phyloP scores from a whole-genome alignment of 495 filamentous ascomycete species.

The Aspergillus saccharolyticus region DNA sequence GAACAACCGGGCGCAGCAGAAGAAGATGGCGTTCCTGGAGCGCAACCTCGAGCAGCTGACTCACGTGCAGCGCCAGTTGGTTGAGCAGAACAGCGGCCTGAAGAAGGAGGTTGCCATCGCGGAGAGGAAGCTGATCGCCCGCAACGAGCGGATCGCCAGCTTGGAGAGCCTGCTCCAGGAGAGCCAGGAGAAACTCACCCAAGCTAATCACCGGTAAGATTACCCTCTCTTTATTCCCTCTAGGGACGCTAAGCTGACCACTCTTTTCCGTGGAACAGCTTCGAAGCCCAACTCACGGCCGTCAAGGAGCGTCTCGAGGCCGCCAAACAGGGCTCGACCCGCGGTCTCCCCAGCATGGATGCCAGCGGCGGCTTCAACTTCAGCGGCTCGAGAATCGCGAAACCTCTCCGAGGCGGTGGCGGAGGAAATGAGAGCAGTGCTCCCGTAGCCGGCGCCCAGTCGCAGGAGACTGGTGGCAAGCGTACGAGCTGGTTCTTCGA shows the following conservation, averaged over 20 bases:
- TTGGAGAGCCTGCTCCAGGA: slow-evolving; percentile 90
- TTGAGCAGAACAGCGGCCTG: slow-evolving; percentile 90
- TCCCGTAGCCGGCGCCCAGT: slow-evolving; percentile 37
- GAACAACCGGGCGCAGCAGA: slow-evolving; percentile 97
- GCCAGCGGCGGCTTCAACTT: slow-evolving; percentile 66
- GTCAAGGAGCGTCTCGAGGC: slow-evolving; percentile 97
- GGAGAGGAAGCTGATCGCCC: slow-evolving; percentile 90
- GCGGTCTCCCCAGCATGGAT: slow-evolving; percentile 64
- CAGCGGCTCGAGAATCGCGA: slow-evolving; percentile 80
- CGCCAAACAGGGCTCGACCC: slow-evolving; percentile 82
- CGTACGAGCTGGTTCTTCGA: slow-evolving; percentile 49
- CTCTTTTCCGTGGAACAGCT: slow-evolving; percentile 49
- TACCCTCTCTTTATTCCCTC: background rate
- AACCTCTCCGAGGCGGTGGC: slow-evolving; percentile 91
- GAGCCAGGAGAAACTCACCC: slow-evolving; percentile 93
- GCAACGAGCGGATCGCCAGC: slow-evolving; percentile 93
- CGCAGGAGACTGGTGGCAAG: slow-evolving; percentile 42
- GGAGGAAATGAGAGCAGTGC: slow-evolving; percentile 37
- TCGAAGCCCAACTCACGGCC: slow-evolving; percentile 92
- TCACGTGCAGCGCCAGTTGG: slow-evolving; percentile 91
- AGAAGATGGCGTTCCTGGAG: slow-evolving; percentile 99
- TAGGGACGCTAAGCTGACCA: slow-evolving; percentile 6
- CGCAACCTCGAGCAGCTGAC: slow-evolving; percentile 97
- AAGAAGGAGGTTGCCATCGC: slow-evolving; percentile 99
- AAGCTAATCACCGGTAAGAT: slow-evolving; percentile 88